Evolutionary conservation across 805 yeast genomes (phyloP).

Genomic region (Pichia thaimueangensis): DNA sequence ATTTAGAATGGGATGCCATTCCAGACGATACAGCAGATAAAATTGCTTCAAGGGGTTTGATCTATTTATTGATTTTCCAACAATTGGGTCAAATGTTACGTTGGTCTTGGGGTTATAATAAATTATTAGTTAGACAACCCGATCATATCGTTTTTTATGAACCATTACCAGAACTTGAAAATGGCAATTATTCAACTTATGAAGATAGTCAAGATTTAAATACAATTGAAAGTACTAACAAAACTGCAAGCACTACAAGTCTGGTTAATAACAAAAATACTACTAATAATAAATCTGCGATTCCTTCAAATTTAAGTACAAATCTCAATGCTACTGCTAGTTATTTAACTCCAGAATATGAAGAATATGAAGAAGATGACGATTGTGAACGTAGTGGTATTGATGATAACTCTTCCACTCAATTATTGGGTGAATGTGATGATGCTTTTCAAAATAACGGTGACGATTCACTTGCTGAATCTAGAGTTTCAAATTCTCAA

Average conservation of each 20-base stretch:
- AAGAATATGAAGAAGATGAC: not conserved
- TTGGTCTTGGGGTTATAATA: constrained; percentile 87
- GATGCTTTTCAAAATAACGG: not conserved
- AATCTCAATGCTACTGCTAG: not conserved
- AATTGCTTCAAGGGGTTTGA: constrained; percentile 71
- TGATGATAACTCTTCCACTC: not conserved
- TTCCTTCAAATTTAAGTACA: not conserved
- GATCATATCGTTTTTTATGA: constrained; percentile 27
- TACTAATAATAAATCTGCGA: not conserved
- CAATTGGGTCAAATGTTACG: constrained; percentile 77
- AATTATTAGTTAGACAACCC: constrained; percentile 49
- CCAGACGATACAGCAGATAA: constrained; percentile 60
- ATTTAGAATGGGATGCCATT: constrained; percentile 68
- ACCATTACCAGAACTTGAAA: too few species aligned
- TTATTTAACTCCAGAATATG: not conserved
- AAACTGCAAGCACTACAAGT: too few species aligned
- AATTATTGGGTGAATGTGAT: constrained; percentile 9
- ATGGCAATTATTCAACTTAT: not conserved
- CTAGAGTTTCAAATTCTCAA: not conserved
- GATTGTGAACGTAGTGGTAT: not conserved
- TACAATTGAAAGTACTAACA: not conserved
- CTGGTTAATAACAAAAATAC: not conserved
- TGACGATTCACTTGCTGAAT: too few species aligned
- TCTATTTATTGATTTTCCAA: constrained; percentile 69
- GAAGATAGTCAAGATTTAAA: not conserved